Percentiles rank a stretch among this genome's conserved stretches.
Conservation (phyloP, 495 filamentous ascomycete genomes). For the Schizothecium vesticola region DNA sequence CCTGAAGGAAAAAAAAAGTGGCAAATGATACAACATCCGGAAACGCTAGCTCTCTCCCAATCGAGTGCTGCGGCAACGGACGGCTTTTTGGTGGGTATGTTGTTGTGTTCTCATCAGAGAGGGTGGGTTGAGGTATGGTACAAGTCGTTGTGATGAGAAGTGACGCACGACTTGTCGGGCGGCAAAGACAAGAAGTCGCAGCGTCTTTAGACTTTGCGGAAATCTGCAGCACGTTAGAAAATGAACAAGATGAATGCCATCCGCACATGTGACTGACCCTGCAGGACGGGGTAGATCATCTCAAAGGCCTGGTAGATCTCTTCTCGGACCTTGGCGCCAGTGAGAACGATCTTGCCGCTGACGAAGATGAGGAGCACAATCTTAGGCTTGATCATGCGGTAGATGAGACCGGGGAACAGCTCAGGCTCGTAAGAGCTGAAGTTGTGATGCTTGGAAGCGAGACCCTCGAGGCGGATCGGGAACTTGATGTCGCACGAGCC, state of each 20-base stretch:
- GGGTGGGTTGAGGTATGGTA: slow-evolving; percentile 40
- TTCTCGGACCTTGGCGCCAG: slow-evolving; percentile 95
- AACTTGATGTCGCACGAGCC: slow-evolving; percentile 99
- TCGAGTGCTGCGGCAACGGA: slow-evolving; percentile 11
- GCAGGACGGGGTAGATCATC: slow-evolving; percentile 97
- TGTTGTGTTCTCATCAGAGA: slow-evolving; percentile 49
- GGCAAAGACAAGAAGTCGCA: background rate
- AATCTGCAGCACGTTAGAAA: slow-evolving; percentile 33
- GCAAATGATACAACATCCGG: slow-evolving; percentile 32
- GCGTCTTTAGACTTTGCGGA: slow-evolving; percentile 43
- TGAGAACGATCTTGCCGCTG: slow-evolving; percentile 96
- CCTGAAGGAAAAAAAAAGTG: slow-evolving; percentile 21
- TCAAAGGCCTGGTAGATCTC: slow-evolving; percentile 99
- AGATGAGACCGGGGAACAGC: slow-evolving; percentile 97
- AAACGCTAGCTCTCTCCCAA: background rate
- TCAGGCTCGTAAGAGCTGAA: slow-evolving; percentile 99
- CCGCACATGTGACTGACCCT: slow-evolving; percentile 51
- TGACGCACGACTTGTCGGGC: background rate
- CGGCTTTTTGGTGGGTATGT: slow-evolving; percentile 21
- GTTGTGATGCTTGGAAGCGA: slow-evolving; percentile 94
- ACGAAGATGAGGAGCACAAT: slow-evolving; percentile 99
- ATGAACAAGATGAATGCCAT: background rate
- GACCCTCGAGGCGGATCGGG: slow-evolving; percentile 92
- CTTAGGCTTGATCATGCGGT: slow-evolving; percentile 99
- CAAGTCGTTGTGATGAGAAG: slow-evolving; percentile 19